phyloP scores from a whole-genome alignment of 495 filamentous ascomycete species.

The Penicillium waksmanii region DNA sequence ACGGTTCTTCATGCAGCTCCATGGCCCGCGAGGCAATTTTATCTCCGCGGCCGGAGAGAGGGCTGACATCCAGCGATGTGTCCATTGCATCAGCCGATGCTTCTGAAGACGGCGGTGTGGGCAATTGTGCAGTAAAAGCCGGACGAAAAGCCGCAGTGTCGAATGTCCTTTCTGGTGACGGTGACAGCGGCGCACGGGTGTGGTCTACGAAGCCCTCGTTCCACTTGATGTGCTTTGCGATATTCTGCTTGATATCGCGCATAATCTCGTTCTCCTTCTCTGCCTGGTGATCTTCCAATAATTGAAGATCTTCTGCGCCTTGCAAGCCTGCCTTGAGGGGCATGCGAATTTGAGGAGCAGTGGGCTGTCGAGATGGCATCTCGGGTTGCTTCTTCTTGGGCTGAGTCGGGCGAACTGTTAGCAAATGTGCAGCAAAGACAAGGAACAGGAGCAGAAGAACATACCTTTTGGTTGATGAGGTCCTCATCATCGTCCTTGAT shows the following conservation, averaged over 20 bases:
- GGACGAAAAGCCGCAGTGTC: conserved; percentile 69
- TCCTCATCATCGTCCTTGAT: conserved; percentile 95
- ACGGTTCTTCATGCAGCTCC: conserved; percentile 52
- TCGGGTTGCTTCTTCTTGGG: conserved; percentile 72
- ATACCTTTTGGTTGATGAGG: conserved; percentile 88
- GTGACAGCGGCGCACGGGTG: conserved; percentile 79
- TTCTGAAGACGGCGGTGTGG: conserved; percentile 83
- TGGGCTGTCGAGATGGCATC: conserved; percentile 56
- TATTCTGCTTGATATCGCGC: conserved; percentile 76
- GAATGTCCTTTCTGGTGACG: conserved; percentile 58
- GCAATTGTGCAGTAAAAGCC: conserved; percentile 80
- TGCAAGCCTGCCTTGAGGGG: conserved; percentile 68
- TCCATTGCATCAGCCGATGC: conserved; percentile 64
- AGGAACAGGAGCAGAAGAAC: not conserved
- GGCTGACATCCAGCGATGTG: conserved; percentile 45
- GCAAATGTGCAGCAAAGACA: conserved; percentile 22
- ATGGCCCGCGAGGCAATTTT: conserved; percentile 49
- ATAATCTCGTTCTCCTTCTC: conserved; percentile 83
- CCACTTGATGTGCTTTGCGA: conserved; percentile 82
- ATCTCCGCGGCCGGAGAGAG: conserved; percentile 49
- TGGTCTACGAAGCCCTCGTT: conserved; percentile 83
- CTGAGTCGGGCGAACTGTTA: conserved; percentile 50
- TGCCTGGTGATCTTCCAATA: conserved; percentile 72
- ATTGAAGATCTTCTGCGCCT: conserved; percentile 72
- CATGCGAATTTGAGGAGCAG: conserved; percentile 64